Percentiles rank a stretch among this genome's conserved stretches.
These are phyloP conservation scores for Globisporangium paroecandrum DNA, from an alignment of 352 stramenopile genomes.

Conservation along the genomic window DNA sequence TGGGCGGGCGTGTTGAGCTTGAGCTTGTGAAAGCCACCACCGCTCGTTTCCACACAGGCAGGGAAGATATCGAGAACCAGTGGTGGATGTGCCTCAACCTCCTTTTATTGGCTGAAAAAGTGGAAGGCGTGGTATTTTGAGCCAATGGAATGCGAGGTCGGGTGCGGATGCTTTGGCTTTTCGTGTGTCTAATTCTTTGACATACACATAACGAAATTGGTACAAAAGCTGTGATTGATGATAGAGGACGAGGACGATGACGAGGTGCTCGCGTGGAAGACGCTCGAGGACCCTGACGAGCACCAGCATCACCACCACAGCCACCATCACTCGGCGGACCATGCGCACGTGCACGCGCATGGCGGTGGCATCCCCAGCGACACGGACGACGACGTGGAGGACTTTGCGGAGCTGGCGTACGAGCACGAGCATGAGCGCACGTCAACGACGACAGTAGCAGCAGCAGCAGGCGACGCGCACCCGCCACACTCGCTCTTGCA, in stretches of 20 bases:
- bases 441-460: neutral
- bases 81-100: constrained; percentile 10
- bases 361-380: constrained; percentile 5
- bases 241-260: constrained; percentile 46
- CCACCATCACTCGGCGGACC: constrained; percentile 14
- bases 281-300: constrained; percentile 21
- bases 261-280: constrained; percentile 48
- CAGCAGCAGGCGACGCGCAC: constrained; percentile 10
- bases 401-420: constrained; percentile 32
- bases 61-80: constrained; percentile 10
- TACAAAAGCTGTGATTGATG: neutral
- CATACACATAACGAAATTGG: neutral
- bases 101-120: constrained; percentile 24
- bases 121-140: constrained; percentile 9
- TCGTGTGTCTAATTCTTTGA: neutral
- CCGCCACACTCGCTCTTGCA: constrained; percentile 15
- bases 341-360: constrained; percentile 11
- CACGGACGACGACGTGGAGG: constrained; percentile 29
- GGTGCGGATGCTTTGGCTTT: neutral
- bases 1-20: neutral
- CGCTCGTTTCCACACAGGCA: constrained; percentile 2
- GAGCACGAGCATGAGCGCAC: constrained; percentile 2
- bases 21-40: constrained; percentile 3
- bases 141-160: constrained; percentile 21
- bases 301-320: neutral